Conservation (phyloP, 1,284 basidiomycete genomes). For the Ganoderma sinense region DNA sequence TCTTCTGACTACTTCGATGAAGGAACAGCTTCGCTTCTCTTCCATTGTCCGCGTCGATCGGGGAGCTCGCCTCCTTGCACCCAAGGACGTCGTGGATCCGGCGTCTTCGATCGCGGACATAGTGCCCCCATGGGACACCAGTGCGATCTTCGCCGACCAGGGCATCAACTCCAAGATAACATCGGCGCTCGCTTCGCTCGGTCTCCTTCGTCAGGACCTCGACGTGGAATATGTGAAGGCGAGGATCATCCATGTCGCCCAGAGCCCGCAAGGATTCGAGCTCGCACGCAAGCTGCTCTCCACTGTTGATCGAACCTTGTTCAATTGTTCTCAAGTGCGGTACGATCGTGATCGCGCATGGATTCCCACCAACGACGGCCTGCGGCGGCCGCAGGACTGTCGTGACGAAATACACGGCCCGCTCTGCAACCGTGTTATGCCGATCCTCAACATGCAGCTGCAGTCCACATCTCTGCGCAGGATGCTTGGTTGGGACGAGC, state of each 20-base stretch:
- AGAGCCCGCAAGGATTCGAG: not conserved
- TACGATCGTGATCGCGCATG: constrained; percentile 14
- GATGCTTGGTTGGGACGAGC: constrained; percentile 24
- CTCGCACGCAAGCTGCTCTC: constrained; percentile 10
- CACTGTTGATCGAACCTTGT: constrained; percentile 7
- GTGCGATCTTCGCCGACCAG: constrained; percentile 7
- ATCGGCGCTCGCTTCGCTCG: not conserved
- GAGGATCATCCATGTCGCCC: constrained; percentile 7
- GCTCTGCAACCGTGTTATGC: constrained; percentile 27
- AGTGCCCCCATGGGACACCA: constrained; percentile 13
- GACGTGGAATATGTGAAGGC: constrained; percentile 14
- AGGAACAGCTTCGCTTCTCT: constrained; percentile 7
- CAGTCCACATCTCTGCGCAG: constrained; percentile 10
- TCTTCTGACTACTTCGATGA: not conserved
- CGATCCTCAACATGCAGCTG: constrained; percentile 13
- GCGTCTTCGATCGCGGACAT: constrained; percentile 13
- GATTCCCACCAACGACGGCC: constrained; percentile 21
- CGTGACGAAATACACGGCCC: constrained; percentile 16
- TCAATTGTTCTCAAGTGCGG: constrained; percentile 9
- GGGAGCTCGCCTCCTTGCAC: constrained; percentile 8
- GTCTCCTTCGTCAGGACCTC: constrained; percentile 16
- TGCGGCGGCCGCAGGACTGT: constrained; percentile 7
- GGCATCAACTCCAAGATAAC: not conserved
- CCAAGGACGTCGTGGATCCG: constrained; percentile 26
- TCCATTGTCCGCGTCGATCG: constrained; percentile 21